Conservation (phyloP, 2,329 filamentous ascomycete species). For the Calonectria fujianensis region DNA sequence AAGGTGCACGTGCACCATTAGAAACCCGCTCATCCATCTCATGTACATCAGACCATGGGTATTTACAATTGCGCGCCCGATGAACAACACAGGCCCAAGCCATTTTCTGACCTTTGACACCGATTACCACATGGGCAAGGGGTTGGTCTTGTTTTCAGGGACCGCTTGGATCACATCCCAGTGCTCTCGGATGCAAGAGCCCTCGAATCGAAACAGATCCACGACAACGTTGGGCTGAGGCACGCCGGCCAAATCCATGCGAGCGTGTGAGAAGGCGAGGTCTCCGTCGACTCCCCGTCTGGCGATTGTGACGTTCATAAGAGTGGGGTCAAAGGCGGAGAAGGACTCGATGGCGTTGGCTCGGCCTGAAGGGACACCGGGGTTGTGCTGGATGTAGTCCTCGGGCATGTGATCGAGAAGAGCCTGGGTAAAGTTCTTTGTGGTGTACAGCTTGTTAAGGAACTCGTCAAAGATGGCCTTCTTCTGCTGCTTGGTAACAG, state of each 20-base stretch:
- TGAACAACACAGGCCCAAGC: too few relatives aligned
- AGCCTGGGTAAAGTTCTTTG: constrained; percentile 13
- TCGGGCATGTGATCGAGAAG: constrained; percentile 10
- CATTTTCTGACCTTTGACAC: accelerated
- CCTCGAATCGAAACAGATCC: constrained; percentile 10
- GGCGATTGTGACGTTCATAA: constrained; percentile 8
- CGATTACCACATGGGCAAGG: constrained; percentile 14
- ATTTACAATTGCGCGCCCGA: neutral
- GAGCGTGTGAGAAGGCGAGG: constrained; percentile 3
- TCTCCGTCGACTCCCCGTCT: neutral
- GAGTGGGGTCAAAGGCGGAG: neutral
- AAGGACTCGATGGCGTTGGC: constrained; percentile 1
- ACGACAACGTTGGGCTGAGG: constrained; percentile 10
- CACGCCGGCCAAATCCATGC: neutral
- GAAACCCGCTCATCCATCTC: neutral
- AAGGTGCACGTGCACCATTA: neutral
- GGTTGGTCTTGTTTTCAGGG: constrained; percentile 9
- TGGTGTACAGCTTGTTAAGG: constrained; percentile 2
- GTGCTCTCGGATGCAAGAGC: constrained; percentile 7
- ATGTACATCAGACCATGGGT: neutral
- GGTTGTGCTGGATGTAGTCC: constrained; percentile 23
- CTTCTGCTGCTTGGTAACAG: neutral
- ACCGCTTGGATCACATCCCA: constrained; percentile 12
- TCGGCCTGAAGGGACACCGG: constrained; percentile 7
- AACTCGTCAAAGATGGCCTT: constrained; percentile 9